These are phyloP conservation scores for Rhododendron kiyosumense DNA, from an alignment of 148 eudicot genomes.

Conservation along the genomic window DNA sequence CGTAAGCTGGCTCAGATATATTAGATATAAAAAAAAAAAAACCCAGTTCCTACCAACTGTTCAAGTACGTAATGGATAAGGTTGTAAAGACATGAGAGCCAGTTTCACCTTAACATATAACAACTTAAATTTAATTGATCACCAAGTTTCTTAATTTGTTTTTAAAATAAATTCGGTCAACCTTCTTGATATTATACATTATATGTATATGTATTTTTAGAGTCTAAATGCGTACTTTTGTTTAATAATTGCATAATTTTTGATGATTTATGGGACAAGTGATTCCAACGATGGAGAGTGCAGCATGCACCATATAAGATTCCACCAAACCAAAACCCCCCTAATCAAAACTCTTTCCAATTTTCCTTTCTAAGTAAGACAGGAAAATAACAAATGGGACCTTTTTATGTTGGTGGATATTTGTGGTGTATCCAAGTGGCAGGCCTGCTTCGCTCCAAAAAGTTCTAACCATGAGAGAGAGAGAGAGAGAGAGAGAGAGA, in stretches of 20 bases:
- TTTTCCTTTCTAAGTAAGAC: neutral
- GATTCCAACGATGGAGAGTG: constrained; percentile 6
- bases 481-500: neutral
- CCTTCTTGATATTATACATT: neutral
- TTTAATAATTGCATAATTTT: neutral
- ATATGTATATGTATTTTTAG: neutral
- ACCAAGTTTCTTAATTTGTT: neutral
- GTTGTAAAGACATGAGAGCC: neutral
- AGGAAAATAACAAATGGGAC: neutral
- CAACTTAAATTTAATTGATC: neutral
- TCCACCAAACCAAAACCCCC: constrained; percentile 1
- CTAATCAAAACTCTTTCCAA: neutral
- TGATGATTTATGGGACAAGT: constrained; percentile 4
- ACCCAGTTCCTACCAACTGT: neutral
- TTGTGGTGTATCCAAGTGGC: constrained; percentile 10
- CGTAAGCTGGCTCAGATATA: no score
- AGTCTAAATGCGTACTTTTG: neutral
- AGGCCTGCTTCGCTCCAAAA: constrained; percentile 1
- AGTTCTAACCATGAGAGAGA: neutral
- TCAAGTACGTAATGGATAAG: neutral
- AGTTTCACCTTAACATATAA: neutral
- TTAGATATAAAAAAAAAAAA: no score
- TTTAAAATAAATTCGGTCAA: neutral
- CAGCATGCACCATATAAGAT: constrained; percentile 16
- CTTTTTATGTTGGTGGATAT: neutral